Conservation (phyloP, 2,329 filamentous ascomycete genomes). For the Ambrosiella cleistominuta region DNA sequence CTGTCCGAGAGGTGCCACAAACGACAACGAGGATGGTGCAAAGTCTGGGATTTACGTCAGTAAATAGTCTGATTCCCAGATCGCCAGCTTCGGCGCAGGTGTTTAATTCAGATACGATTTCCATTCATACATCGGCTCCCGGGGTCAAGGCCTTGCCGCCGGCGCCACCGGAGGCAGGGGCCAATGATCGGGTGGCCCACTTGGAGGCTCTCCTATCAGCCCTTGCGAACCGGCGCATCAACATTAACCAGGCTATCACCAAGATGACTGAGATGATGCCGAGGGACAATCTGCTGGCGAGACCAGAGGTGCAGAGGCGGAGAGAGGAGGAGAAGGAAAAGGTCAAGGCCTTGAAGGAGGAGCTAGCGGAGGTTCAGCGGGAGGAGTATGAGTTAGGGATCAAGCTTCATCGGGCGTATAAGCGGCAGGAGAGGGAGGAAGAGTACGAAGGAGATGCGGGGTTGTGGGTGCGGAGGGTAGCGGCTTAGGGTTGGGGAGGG, state of each 20-base stretch:
- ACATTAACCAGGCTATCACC: constrained; percentile 53
- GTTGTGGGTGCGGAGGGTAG: constrained; percentile 60
- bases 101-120: constrained; percentile 13
- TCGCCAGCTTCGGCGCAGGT: constrained; percentile 2
- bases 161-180: constrained; percentile 40
- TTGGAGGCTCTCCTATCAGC: constrained; percentile 49
- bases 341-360: constrained; percentile 45
- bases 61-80: constrained; percentile 6
- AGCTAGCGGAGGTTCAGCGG: constrained; percentile 54
- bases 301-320: constrained; percentile 41
- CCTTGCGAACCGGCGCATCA: constrained; percentile 48
- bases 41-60: neutral
- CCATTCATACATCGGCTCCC: constrained; percentile 8
- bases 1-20: neutral
- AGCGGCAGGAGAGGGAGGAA: constrained; percentile 51
- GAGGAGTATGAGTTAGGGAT: constrained; percentile 67
- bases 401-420: constrained; percentile 56
- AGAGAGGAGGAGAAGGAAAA: constrained; percentile 43
- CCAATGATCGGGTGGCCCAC: constrained; percentile 46
- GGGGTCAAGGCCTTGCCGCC: constrained; percentile 41
- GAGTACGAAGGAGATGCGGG: constrained; percentile 43
- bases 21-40: neutral
- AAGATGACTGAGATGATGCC: constrained; percentile 68
- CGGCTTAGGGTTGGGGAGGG: neutral
- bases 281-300: constrained; percentile 48